Conservation (phyloP, 1,284 basidiomycete species). For the Stygiomarasmius scandens region DNA sequence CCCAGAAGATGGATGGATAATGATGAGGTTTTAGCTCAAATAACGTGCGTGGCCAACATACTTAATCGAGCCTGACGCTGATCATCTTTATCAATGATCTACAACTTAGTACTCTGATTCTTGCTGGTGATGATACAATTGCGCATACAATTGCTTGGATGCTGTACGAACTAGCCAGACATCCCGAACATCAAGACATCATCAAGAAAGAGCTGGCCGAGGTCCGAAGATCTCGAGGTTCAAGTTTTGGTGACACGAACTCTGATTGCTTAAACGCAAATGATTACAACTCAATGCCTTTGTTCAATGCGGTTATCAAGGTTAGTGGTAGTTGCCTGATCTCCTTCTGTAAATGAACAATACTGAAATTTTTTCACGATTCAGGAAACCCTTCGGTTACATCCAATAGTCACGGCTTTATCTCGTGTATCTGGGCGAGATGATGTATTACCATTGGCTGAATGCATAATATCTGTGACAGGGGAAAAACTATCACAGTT, state of each 20-base stretch:
- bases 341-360: not conserved
- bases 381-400: not conserved
- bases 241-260: no score
- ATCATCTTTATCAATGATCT: not conserved
- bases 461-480: not conserved
- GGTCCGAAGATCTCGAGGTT: conserved; percentile 5
- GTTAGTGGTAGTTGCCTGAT: not conserved
- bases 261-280: conserved; percentile 3
- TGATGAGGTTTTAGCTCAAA: conserved; percentile 29
- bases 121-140: conserved; percentile 29
- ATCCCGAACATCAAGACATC: conserved; percentile 24
- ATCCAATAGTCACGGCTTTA: not conserved
- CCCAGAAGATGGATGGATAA: conserved; percentile 18
- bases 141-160: conserved; percentile 24
- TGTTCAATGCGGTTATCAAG: conserved; percentile 17
- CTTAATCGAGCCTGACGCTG: not conserved
- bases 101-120: conserved; percentile 24
- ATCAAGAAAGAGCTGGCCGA: conserved; percentile 22
- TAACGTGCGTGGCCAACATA: conserved; percentile 18
- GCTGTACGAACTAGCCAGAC: conserved; percentile 27
- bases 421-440: not conserved
- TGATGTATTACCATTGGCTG: not conserved
- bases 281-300: conserved; percentile 20
- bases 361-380: no score
- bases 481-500: not conserved